Percentiles rank a stretch among this genome's conserved stretches.
phyloP scores from a whole-genome alignment of 2,329 filamentous ascomycete genomes.

The Rhynchosporium graminicola region DNA sequence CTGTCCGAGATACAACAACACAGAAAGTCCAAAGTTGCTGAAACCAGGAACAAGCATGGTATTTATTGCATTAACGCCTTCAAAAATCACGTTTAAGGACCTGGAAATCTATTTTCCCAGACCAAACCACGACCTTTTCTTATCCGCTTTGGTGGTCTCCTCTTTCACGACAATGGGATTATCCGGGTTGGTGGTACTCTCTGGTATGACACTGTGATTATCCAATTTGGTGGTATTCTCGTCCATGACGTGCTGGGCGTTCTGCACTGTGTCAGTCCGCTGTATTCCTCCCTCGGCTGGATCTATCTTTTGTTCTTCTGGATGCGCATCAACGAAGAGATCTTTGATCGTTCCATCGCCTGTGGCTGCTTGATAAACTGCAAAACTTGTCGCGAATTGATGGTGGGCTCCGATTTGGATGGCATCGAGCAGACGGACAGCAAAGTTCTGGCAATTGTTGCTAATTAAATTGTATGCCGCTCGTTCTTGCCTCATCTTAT shows the following conservation, averaged over 20 bases:
- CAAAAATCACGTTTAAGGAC: too few species aligned
- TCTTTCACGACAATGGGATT: too few species aligned
- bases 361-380: conserved; percentile 53
- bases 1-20: too few species aligned
- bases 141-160: too few species aligned
- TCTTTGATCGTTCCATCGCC: conserved; percentile 53
- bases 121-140: too few species aligned
- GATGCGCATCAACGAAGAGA: conserved; percentile 47
- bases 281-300: conserved; percentile 30
- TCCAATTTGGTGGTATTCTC: conserved; percentile 55
- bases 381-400: conserved; percentile 55
- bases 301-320: conserved; percentile 40
- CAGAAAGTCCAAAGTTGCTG: too few species aligned
- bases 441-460: conserved; percentile 63
- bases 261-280: conserved; percentile 46
- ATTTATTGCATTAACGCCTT: too few species aligned
- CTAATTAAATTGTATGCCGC: conserved; percentile 59
- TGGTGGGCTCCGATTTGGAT: conserved; percentile 53
- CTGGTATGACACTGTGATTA: conserved; percentile 21
- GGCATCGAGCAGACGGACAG: conserved; percentile 53
- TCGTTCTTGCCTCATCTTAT: conserved; percentile 50
- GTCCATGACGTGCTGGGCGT: conserved; percentile 55
- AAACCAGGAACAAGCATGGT: too few species aligned
- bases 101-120: too few species aligned
- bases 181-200: not conserved